Evolutionary conservation across 2,329 filamentous ascomycete genomes (phyloP).

Genomic region (Tolypocladium guangdongense): DNA sequence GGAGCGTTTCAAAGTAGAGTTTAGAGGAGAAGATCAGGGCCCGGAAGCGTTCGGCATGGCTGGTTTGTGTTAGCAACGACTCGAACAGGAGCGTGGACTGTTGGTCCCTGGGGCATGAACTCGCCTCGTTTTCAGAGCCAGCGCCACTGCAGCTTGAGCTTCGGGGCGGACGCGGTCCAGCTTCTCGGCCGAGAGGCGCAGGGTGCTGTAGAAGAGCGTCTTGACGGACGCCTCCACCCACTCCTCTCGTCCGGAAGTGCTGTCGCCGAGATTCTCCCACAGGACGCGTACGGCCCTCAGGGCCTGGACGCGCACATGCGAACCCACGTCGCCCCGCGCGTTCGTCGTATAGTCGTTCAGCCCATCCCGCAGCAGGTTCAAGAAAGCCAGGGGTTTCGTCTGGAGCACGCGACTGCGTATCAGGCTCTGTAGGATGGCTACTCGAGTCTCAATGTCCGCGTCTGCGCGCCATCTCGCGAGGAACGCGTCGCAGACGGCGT

Average conservation of each 20-base stretch:
- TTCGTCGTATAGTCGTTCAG: conserved; percentile 88
- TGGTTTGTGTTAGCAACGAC: conserved; percentile 13
- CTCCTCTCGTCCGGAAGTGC: conserved; percentile 6
- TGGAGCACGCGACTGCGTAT: conserved; percentile 33
- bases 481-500: conserved; percentile 33
- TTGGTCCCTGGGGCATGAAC: conserved; percentile 5
- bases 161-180: conserved; percentile 72
- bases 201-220: conserved; percentile 35
- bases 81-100: not conserved
- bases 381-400: conserved; percentile 28
- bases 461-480: conserved; percentile 42
- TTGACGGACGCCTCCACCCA: conserved; percentile 20
- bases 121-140: conserved; percentile 35
- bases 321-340: conserved; percentile 81
- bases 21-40: conserved; percentile 44
- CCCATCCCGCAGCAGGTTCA: conserved; percentile 40
- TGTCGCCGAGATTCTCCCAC: conserved; percentile 26
- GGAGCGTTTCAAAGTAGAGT: conserved; percentile 44
- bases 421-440: conserved; percentile 45
- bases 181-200: conserved; percentile 76
- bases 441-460: conserved; percentile 37
- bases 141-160: conserved; percentile 44
- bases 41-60: conserved; percentile 23
- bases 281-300: conserved; percentile 63
- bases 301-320: conserved; percentile 71